Evolutionary conservation across 495 filamentous ascomycete genomes (phyloP), one percentile per base, ranked within the genome.

Genomic region (Trypethelium eluteriae): DNA sequence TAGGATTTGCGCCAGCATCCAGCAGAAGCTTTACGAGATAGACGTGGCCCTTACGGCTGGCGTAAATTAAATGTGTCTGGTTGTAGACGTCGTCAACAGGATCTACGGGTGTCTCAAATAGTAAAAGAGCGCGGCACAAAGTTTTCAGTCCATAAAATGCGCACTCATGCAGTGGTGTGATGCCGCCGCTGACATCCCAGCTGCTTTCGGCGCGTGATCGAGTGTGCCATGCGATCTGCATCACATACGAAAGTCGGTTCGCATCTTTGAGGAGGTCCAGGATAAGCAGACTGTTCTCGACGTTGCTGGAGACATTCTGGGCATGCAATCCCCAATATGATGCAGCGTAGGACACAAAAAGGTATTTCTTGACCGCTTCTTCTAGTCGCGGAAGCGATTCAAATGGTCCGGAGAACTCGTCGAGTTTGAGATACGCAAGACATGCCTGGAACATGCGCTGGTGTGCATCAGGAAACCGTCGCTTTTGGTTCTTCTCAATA

Each of bases 11-110:
- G 35, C 47, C 41, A 10, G 36, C 18, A 34, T 46, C 38, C 12
- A 65, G 47, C 11, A 65, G 44, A 4, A 49, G 11, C 14, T 53
- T 16, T 44, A 65, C 63, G 12, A 65, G 4, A 10, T 56, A n/a
- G 16, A 35, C 63, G 16, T 65, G 38, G 9, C 63, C 63, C 14
- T 50, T 56, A 4, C 46, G 39, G 18, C 63, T 32, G 3, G 63
- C 63, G 35, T n/a, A 56, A n/a, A 65, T 65, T 25, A 65, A 18
- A n/a, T 41, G 63, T 34, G 63, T 65, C 46, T 65, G 63, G 32
- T 56, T 34, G 14, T 53, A 65, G 1, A 18, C 11, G 12, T 32
- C n/a, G 36, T 65, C 63, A 9, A 32, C 36, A 32, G 63, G 39
- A 38, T 65, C 63, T 3, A 65, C 32, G 38, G n/a, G n/a, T 38